Conservation (phyloP, 2,329 filamentous ascomycete species). For the Sclerotiophoma versabilis region DNA sequence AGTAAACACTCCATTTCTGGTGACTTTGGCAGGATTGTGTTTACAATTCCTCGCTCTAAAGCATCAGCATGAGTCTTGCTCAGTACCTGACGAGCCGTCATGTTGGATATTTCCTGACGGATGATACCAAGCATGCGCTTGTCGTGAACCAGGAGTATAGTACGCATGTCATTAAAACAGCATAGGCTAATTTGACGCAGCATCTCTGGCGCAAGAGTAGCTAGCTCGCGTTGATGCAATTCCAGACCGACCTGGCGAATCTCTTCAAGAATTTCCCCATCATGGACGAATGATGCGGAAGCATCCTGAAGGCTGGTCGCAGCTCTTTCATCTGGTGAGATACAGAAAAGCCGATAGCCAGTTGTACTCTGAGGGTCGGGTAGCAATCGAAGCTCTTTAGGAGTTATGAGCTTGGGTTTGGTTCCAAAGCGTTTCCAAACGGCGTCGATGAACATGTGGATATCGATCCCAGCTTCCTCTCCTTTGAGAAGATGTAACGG, state of each 20-base stretch:
- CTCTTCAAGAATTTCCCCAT: constrained; percentile 1
- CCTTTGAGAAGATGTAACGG: constrained; percentile 4
- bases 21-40: constrained; percentile 3
- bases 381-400: constrained; percentile 1
- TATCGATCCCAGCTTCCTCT: constrained; percentile 1
- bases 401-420: constrained; percentile 4
- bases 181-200: constrained; percentile 1
- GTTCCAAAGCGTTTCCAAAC: constrained; percentile 2
- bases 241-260: constrained; percentile 2
- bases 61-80: neutral
- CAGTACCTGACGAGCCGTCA: neutral
- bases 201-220: constrained; percentile 2
- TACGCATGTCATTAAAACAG: constrained; percentile 7
- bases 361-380: neutral
- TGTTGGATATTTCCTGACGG: constrained; percentile 1
- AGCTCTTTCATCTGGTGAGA: neutral
- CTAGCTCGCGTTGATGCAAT: constrained; percentile 2
- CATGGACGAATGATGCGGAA: neutral
- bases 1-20: constrained; percentile 3
- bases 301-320: neutral
- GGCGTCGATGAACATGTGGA: constrained; percentile 2
- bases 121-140: constrained; percentile 5
- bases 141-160: constrained; percentile 4
- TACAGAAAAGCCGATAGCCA: constrained; percentile 3
- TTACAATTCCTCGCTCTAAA: neutral